A percentile compares a stretch with the other conserved stretches of the same genome.
Evolutionary conservation across 208 protist species (phyloP).

Genomic region (Trypanosoma boissoni): DNA sequence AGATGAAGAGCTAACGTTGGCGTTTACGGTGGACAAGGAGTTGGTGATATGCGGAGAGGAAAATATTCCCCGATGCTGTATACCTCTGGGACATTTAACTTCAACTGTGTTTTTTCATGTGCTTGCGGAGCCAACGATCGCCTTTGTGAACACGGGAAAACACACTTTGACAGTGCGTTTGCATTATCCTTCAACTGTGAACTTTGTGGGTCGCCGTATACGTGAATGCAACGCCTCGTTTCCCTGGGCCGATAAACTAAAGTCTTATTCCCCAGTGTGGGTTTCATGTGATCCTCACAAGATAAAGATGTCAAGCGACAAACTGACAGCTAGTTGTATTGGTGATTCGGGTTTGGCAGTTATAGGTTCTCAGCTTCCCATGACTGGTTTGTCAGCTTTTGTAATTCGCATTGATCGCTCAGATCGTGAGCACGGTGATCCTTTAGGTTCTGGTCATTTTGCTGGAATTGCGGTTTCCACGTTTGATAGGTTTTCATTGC

Average conservation of each 20-base stretch:
- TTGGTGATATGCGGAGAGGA: slow-evolving; percentile 80
- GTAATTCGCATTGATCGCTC: slow-evolving; percentile 66
- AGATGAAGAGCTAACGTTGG: slow-evolving; percentile 67
- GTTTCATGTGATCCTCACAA: slow-evolving; percentile 43
- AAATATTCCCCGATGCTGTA: slow-evolving; percentile 68
- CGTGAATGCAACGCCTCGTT: slow-evolving; percentile 1
- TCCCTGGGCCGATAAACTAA: slow-evolving; percentile 6
- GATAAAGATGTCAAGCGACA: slow-evolving; percentile 56
- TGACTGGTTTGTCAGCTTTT: slow-evolving; percentile 69
- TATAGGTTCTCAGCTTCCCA: slow-evolving; percentile 66
- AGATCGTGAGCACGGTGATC: slow-evolving; percentile 45
- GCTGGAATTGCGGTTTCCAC: slow-evolving; percentile 63
- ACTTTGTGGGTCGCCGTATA: not conserved
- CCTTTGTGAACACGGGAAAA: slow-evolving; percentile 34
- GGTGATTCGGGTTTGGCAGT: slow-evolving; percentile 58
- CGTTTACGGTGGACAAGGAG: slow-evolving; percentile 73
- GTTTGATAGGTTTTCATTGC: slow-evolving; percentile 46
- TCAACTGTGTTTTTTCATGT: slow-evolving; percentile 17
- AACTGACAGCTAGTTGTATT: slow-evolving; percentile 56
- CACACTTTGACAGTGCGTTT: slow-evolving; percentile 26
- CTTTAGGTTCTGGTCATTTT: slow-evolving; percentile 86
- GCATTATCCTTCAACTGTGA: slow-evolving; percentile 14
- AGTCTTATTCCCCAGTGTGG: slow-evolving; percentile 58
- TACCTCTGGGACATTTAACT: slow-evolving; percentile 44
- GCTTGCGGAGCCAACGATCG: slow-evolving; percentile 11